A percentile compares a stretch with the other conserved stretches of the same genome.
Conservation (phyloP, 2,329 filamentous ascomycete species). For the Hawksworthiomyces lignivorus region DNA sequence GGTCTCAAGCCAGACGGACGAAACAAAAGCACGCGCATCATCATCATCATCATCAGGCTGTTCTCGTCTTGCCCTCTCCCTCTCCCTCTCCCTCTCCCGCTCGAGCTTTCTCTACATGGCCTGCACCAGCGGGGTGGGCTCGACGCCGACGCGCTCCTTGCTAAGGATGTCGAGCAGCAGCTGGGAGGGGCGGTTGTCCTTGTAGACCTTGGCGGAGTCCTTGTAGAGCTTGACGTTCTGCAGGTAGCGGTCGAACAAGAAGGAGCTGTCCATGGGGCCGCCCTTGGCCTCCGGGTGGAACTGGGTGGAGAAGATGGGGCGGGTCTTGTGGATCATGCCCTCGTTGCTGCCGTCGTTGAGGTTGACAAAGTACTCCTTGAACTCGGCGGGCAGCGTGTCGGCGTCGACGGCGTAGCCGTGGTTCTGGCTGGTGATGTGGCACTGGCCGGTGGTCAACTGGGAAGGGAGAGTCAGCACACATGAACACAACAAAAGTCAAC, state of each 20-base stretch:
- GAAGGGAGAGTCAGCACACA: neutral
- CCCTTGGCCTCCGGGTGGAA: conserved; percentile 99
- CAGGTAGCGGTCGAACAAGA: conserved; percentile 94
- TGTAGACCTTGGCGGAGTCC: conserved; percentile 67
- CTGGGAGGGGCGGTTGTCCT: conserved; percentile 81
- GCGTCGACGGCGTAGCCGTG: conserved; percentile 95
- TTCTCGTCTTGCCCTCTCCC: neutral
- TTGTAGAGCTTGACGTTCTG: conserved; percentile 87
- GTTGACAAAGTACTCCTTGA: conserved; percentile 98
- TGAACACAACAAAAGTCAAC: too few relatives aligned
- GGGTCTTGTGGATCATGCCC: conserved; percentile 91
- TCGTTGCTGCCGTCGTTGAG: conserved; percentile 97
- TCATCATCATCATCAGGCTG: too few relatives aligned
- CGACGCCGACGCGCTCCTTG: conserved; percentile 91
- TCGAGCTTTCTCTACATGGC: conserved; percentile 8
- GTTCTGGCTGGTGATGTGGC: conserved; percentile 98
- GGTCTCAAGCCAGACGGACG: too few relatives aligned
- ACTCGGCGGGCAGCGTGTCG: conserved; percentile 71
- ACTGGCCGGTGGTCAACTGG: conserved; percentile 78
- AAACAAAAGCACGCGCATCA: too few relatives aligned
- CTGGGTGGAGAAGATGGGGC: conserved; percentile 96
- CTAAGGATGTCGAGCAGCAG: conserved; percentile 84
- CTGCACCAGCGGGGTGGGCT: conserved; percentile 53
- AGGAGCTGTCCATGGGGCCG: conserved; percentile 89
- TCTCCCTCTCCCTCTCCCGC: neutral